These are phyloP conservation scores for Trichoderma pleuroti DNA, from an alignment of 2,329 filamentous ascomycete species.

Conservation along the genomic window DNA sequence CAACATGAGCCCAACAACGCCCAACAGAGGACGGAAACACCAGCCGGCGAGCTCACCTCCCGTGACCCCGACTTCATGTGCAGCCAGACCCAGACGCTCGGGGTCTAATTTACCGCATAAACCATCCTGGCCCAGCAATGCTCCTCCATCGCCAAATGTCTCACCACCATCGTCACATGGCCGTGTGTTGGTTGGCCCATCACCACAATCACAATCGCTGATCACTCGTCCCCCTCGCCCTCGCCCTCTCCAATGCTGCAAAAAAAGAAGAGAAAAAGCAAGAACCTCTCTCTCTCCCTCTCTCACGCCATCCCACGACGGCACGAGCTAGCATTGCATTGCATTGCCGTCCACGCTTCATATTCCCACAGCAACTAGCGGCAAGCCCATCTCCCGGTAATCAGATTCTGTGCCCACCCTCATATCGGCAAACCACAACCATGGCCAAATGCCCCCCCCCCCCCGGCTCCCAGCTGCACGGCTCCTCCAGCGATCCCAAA, in stretches of 20 bases:
- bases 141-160: conserved; percentile 2
- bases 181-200: background rate
- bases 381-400: conserved; percentile 7
- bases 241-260: background rate
- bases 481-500: background rate
- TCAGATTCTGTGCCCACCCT: conserved; percentile 10
- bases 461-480: background rate
- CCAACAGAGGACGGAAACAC: background rate
- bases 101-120: conserved; percentile 4
- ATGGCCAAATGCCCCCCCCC: background rate
- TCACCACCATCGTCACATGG: conserved; percentile 6
- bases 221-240: too few relatives aligned
- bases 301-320: background rate
- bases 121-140: background rate
- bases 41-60: background rate
- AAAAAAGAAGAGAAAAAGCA: background rate
- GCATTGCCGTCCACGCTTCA: background rate
- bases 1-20: background rate
- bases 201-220: background rate
- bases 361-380: background rate
- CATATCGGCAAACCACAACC: conserved; percentile 10
- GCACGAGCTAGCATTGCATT: background rate
- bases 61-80: conserved; percentile 6
- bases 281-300: too few relatives aligned
- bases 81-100: background rate